These are phyloP conservation scores for Phyllosticta paracitricarpa DNA, from an alignment of 2,329 filamentous ascomycete genomes.

Conservation along the genomic window DNA sequence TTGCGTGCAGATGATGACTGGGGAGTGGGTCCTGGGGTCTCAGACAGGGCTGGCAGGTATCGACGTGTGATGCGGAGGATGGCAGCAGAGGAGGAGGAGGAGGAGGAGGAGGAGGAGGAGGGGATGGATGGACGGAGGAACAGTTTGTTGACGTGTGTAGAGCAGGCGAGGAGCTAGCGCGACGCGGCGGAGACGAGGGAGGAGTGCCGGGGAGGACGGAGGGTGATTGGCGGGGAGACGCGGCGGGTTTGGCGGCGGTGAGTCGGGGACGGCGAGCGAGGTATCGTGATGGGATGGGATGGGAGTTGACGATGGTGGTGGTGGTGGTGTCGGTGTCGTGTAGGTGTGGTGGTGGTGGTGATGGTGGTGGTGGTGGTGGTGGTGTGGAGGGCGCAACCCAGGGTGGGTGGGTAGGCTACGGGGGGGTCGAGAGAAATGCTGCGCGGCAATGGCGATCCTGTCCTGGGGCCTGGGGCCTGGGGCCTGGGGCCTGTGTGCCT, in stretches of 20 bases:
- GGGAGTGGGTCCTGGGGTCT: constrained; percentile 16
- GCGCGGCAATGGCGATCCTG: too few relatives aligned
- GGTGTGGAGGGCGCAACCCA: too few relatives aligned
- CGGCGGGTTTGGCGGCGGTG: constrained; percentile 15
- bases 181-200: neutral
- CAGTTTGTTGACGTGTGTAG: neutral
- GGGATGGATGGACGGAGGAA: neutral
- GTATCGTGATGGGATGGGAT: neutral
- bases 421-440: constrained; percentile 1
- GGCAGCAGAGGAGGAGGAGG: constrained; percentile 10
- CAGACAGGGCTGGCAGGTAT: constrained; percentile 19
- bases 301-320: too few relatives aligned
- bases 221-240: constrained; percentile 10
- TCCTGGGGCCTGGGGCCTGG: neutral
- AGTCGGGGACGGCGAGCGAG: constrained; percentile 18
- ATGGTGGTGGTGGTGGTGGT: too few relatives aligned
- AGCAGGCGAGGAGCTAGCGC: neutral
- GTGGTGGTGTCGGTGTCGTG: too few relatives aligned
- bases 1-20: constrained; percentile 45
- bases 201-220: neutral
- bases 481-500: neutral
- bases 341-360: too few relatives aligned
- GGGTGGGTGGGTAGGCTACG: neutral
- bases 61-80: constrained; percentile 5
- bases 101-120: neutral